Percentiles rank a stretch among this genome's conserved stretches.
phyloP scores from a whole-genome alignment of 768 basidiomycete species.

The Plicaturopsis crispa region DNA sequence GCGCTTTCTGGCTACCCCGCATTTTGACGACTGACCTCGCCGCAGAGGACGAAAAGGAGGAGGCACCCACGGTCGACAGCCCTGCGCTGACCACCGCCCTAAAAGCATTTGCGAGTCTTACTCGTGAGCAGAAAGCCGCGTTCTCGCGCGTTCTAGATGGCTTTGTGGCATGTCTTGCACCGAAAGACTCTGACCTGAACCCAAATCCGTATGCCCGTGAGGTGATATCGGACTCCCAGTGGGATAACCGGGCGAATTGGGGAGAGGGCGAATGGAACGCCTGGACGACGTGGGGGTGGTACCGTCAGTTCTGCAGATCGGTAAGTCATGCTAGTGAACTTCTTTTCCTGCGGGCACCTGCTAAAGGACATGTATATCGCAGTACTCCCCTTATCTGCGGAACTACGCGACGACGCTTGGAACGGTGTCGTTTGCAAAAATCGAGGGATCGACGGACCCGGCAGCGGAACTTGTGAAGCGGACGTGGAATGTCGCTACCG shows the following conservation, averaged over 20 bases:
- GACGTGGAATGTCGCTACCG: constrained; percentile 66
- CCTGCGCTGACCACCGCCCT: constrained; percentile 63
- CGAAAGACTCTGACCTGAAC: constrained; percentile 28
- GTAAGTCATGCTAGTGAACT: constrained; percentile 34
- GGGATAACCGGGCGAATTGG: constrained; percentile 69
- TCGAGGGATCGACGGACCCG: constrained; percentile 50
- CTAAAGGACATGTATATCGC: constrained; percentile 4
- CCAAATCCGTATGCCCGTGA: constrained; percentile 44
- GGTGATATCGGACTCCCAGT: constrained; percentile 59
- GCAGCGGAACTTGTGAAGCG: constrained; percentile 52
- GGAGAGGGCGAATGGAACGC: constrained; percentile 68
- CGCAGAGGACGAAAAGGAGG: constrained; percentile 24
- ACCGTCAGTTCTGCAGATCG: constrained; percentile 76
- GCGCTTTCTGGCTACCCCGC: constrained; percentile 1
- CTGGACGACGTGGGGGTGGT: constrained; percentile 92
- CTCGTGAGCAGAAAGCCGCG: constrained; percentile 68
- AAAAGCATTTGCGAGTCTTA: constrained; percentile 69
- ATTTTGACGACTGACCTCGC: constrained; percentile 6
- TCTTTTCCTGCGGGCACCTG: neutral
- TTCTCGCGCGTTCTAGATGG: constrained; percentile 68
- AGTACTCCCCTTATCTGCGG: constrained; percentile 79
- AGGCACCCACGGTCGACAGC: constrained; percentile 45
- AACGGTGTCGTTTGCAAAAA: constrained; percentile 59
- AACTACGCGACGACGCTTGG: constrained; percentile 67
- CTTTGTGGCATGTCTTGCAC: constrained; percentile 60